Evolutionary conservation across 495 filamentous ascomycete species (phyloP), one percentile per base, ranked within the genome.

Genomic region (Penicillium lividum): DNA sequence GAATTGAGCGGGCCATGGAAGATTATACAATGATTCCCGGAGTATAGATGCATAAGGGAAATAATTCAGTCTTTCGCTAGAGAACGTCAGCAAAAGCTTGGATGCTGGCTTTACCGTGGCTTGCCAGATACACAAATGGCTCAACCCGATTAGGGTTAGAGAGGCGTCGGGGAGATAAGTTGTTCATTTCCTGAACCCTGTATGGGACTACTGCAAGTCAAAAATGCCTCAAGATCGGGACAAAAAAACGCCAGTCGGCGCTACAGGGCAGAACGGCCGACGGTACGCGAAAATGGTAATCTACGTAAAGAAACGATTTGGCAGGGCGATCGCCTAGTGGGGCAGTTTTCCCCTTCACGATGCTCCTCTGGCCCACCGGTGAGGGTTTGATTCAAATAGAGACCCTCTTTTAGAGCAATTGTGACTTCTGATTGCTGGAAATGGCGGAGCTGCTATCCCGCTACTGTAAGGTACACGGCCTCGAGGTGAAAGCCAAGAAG

Each of bases 401-500:
- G 57, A 43, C 55, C 58, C 60, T 56, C 45, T 25, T 15, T 47
- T 38, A 10, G 46, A 43, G 44, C 42, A 51, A 51, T 54, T 58
- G 46, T n/a, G 49, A 44, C 4, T 27, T 60, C 48, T 66, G 64
- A 69, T 69, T 66, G 61, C 54, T 62, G 55, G 50, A 54, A 44
- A 42, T 33, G 27, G 50, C 46, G 44, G 28, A 40, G 27, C 29
- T 45, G 48, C 33, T 34, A 56, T 64, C 53, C 53, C 63, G 52
- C 67, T 70, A 70, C 63, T 63, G 67, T 68, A 70, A 22, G 67
- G 67, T 68, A 70, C 67, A 65, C 65, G 55, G 56, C 57, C 63
- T 54, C 58, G 55, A 42, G 56, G 60, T 54, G 56, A 53, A 64
- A 65, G 65, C 65, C 65, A 70, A 65, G 60, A 30, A 38, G 28